Evolutionary conservation across 169 alveolate genomes (phyloP), one percentile per base, ranked within the genome.

Genomic region (Babesia ovis): DNA sequence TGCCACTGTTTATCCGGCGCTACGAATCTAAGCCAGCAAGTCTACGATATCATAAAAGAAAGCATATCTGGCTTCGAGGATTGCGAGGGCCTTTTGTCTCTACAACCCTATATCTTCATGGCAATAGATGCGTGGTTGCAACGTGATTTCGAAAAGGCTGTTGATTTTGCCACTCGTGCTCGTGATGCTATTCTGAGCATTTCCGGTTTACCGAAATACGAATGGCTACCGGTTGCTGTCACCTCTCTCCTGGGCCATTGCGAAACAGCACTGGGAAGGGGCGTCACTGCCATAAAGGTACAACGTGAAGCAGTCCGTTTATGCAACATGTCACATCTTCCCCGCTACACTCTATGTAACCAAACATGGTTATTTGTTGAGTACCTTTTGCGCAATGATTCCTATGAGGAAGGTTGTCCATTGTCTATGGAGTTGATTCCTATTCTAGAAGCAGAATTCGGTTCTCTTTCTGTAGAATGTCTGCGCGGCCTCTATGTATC

Each of bases 351-450:
- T 4, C 37, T 45, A 22, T 68, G 85, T 35, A 56, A 79, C 62
- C 51, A 54, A 55, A 55, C 62, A 41, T 79, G 87, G 87, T 31
- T 79, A 8, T 62, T 79, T 42, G 60, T 79, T n/a, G 87, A 79
- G 48, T 79, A 67, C 42, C 69, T 68, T 2, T 51, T 79, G 64
- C 73, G 87, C 54, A 71, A 48, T 48, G 84, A 58, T 29, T 68
- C 69, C 0, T 70, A 79, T 45, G 62, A 46, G 43, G 66, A 56
- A 35, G 77, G 82, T 5, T 59, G 67, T 35, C 29, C 73, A 12
- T 45, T 79, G n/a, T 55, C 87, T 41, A 68, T 72, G 57, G 83
- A 79, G 59, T 22, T 69, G 22, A 25, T 58, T 1, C 67, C 87
- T 20, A 57, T 35, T 4, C 29, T 79, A 35, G 84, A 79, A 53